These are phyloP conservation scores for Colletotrichum sp. DNA, from an alignment of 2,329 filamentous ascomycete species.

Conservation along the genomic window DNA sequence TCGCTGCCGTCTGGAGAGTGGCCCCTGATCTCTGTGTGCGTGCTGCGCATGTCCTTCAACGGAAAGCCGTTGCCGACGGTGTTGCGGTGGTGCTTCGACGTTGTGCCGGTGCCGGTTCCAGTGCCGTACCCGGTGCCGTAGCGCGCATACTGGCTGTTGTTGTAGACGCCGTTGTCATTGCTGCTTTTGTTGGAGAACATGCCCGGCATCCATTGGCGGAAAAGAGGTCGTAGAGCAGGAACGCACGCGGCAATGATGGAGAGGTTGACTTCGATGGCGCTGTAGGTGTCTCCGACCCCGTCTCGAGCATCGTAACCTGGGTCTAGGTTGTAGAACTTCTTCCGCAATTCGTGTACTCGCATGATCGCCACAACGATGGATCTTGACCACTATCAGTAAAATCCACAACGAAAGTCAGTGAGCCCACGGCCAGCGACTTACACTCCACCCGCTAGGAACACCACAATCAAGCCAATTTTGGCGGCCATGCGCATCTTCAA, in stretches of 20 bases:
- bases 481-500: slow-evolving; percentile 40
- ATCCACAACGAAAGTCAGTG: not conserved
- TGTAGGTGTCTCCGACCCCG: slow-evolving; percentile 29
- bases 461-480: slow-evolving; percentile 41
- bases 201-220: slow-evolving; percentile 26
- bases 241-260: slow-evolving; percentile 41
- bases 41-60: slow-evolving; percentile 28
- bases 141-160: slow-evolving; percentile 22
- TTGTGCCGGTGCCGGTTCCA: slow-evolving; percentile 22
- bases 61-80: slow-evolving; percentile 1
- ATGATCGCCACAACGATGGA: not conserved
- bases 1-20: slow-evolving; percentile 36
- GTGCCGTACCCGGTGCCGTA: slow-evolving; percentile 27
- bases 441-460: slow-evolving; percentile 43
- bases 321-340: not conserved
- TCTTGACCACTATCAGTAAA: slow-evolving; percentile 18
- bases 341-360: not conserved
- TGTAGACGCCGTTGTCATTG: slow-evolving; percentile 15
- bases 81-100: slow-evolving; percentile 20
- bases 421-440: slow-evolving; percentile 29
- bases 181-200: not conserved
- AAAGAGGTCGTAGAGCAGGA: slow-evolving; percentile 38
- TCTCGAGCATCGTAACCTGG: not conserved
- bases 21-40: slow-evolving; percentile 37
- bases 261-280: slow-evolving; percentile 38